Evolutionary conservation across 1,139 yeast species (phyloP).

Genomic region (Kurtzmaniella quercitrusa): DNA sequence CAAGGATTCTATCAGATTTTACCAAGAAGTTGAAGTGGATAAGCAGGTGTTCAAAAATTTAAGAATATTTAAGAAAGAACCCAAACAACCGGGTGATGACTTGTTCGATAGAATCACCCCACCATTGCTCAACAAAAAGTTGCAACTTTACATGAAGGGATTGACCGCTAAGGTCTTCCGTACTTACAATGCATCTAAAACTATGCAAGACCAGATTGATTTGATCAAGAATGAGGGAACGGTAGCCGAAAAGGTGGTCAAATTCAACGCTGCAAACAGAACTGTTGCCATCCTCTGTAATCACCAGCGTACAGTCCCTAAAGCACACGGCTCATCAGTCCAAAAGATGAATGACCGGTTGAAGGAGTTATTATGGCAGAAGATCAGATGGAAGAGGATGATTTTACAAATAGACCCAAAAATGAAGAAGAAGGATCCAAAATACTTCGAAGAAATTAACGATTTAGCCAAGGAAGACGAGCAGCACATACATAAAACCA

Average conservation of each 20-base stretch:
- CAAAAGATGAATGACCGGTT: constrained; percentile 74
- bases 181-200: constrained; percentile 93
- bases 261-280: constrained; percentile 91
- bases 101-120: constrained; percentile 90
- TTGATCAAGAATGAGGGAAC: constrained; percentile 80
- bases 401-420: constrained; percentile 62
- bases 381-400: constrained; percentile 67
- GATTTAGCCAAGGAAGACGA: constrained; percentile 67
- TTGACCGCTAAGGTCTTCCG: constrained; percentile 96
- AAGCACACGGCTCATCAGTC: constrained; percentile 76
- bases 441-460: constrained; percentile 66
- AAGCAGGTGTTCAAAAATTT: constrained; percentile 85
- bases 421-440: constrained; percentile 47
- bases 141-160: constrained; percentile 89
- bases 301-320: constrained; percentile 91
- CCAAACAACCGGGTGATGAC: constrained; percentile 89
- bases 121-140: constrained; percentile 72
- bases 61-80: constrained; percentile 79
- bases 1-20: constrained; percentile 89
- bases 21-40: constrained; percentile 90
- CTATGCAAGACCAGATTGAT: constrained; percentile 94
- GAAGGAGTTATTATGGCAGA: constrained; percentile 81
- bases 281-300: constrained; percentile 95
- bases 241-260: constrained; percentile 80
- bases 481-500: constrained; percentile 49